phyloP scores from a whole-genome alignment of 1,284 basidiomycete genomes.

The Ganoderma boninense region DNA sequence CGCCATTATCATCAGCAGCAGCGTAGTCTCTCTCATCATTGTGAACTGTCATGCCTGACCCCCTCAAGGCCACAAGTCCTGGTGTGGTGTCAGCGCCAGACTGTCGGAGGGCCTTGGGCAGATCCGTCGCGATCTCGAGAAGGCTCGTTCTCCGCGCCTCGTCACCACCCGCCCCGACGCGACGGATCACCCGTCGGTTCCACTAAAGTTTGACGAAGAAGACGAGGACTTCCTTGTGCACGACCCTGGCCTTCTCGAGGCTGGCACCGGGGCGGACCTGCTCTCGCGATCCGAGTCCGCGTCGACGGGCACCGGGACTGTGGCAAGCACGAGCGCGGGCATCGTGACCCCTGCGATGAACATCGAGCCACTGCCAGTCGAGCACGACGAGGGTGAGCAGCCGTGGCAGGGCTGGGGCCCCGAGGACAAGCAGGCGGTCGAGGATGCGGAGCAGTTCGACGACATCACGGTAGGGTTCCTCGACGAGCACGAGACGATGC shows the following conservation, averaged over 20 bases:
- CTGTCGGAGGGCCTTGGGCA: conserved; percentile 63
- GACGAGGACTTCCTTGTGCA: conserved; percentile 63
- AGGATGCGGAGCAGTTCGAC: conserved; percentile 72
- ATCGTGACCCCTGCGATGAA: conserved; percentile 52
- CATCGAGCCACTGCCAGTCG: conserved; percentile 41
- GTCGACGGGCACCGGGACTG: conserved; percentile 27
- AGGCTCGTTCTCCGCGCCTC: conserved; percentile 49
- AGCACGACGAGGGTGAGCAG: conserved; percentile 46
- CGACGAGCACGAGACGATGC: conserved; percentile 52
- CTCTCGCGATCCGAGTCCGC: conserved; percentile 42
- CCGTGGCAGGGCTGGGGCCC: conserved; percentile 58
- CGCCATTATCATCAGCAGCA: too few relatives aligned
- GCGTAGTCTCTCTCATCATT: too few relatives aligned
- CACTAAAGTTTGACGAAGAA: conserved; percentile 77
- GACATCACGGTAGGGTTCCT: conserved; percentile 68
- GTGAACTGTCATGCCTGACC: too few relatives aligned
- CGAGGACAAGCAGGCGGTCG: conserved; percentile 64
- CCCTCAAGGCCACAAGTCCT: too few relatives aligned
- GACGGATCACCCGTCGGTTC: conserved; percentile 46
- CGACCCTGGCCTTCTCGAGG: not conserved
- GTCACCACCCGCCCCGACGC: conserved; percentile 29
- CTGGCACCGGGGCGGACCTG: conserved; percentile 25
- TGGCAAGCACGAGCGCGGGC: conserved; percentile 34
- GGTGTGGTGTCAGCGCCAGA: too few relatives aligned
- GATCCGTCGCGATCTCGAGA: conserved; percentile 61